Evolutionary conservation across 2,329 filamentous ascomycete genomes (phyloP).

Genomic region (Phaeosphaeria sp.): DNA sequence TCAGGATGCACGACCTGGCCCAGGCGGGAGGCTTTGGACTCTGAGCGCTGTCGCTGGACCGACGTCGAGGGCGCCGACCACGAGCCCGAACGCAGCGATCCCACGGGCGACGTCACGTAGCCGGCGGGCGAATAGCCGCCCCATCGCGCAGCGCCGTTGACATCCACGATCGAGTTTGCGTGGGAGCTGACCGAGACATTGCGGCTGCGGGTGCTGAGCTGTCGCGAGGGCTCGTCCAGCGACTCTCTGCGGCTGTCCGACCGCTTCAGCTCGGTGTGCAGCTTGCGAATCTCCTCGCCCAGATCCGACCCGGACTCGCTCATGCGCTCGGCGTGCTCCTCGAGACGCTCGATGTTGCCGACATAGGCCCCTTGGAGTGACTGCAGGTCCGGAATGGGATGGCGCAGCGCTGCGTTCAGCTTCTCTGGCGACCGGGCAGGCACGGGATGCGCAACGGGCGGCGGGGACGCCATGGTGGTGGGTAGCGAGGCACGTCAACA

Average conservation of each 20-base stretch:
- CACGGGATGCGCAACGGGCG: conserved; percentile 22
- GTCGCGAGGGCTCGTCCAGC: conserved; percentile 32
- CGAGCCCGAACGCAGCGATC: conserved; percentile 63
- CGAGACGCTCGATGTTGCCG: conserved; percentile 74
- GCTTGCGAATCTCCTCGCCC: conserved; percentile 76
- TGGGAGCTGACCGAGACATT: conserved; percentile 52
- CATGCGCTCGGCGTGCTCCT: conserved; percentile 76
- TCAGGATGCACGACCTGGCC: conserved; percentile 51
- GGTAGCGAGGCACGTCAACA: conserved; percentile 1
- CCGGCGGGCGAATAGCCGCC: conserved; percentile 74
- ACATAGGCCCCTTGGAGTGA: conserved; percentile 67
- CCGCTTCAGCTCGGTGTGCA: conserved; percentile 74
- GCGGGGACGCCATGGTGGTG: conserved; percentile 31
- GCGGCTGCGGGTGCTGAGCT: conserved; percentile 43
- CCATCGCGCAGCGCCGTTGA: conserved; percentile 70
- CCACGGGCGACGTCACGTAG: conserved; percentile 71
- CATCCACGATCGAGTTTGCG: conserved; percentile 70
- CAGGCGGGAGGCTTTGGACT: conserved; percentile 50
- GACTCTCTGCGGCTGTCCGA: conserved; percentile 63
- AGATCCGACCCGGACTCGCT: conserved; percentile 75
- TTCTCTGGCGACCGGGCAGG: conserved; percentile 28
- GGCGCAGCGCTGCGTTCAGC: conserved; percentile 43
- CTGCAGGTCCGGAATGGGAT: conserved; percentile 68
- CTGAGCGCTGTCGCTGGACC: conserved; percentile 47
- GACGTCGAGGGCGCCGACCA: conserved; percentile 46